Evolutionary conservation across 2,329 filamentous ascomycete species (phyloP), one percentile per base, ranked within the genome.

Genomic region (Zymoseptoria passerinii): DNA sequence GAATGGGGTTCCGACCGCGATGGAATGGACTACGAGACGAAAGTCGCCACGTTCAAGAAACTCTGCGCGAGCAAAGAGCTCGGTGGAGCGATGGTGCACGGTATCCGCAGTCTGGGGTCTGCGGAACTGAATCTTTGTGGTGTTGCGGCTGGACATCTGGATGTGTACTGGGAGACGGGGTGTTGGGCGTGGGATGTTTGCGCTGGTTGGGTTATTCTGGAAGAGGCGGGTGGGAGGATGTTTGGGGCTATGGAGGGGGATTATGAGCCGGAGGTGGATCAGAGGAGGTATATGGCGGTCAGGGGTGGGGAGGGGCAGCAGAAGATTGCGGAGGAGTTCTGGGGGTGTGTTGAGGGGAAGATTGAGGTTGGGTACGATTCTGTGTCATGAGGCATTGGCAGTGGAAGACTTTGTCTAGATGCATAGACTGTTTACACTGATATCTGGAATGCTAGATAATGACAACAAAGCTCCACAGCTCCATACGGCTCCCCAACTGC

Each of bases 141-240:
- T 48, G 85, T 90, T 3, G 89, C 89, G 2, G 81, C 83, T 8
- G 89, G 89, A 0, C 80, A 84, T 71, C 66, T 90, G 27, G 89
- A 92, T 70, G 67, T 83, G 20, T 92, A 90, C 71, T 92, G 89
- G 89, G 89, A 92, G 74, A 88, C 86, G 44, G 89, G 89, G 0
- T 90, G 87, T 72, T 92, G 88, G 82, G 87, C 88, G 1, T 92
- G 89, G 89, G 89, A 92, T 71, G 89, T 92, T 2, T 89, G 87
- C 69, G 89, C 89, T 4, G 89, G 85, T 0, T 92, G 88, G 89
- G 84, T 86, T 58, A 86, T 92, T 60, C 75, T 92, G 27, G 75
- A 77, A 28, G 89, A 92, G 76, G 87, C 88, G 0, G 89, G 89
- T 0, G 89, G 89, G 0, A 76, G 83, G 54, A 83, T 92, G 77